Evolutionary conservation across 179 eudicot species (phyloP).

Genomic region (Pouteria campechiana): DNA sequence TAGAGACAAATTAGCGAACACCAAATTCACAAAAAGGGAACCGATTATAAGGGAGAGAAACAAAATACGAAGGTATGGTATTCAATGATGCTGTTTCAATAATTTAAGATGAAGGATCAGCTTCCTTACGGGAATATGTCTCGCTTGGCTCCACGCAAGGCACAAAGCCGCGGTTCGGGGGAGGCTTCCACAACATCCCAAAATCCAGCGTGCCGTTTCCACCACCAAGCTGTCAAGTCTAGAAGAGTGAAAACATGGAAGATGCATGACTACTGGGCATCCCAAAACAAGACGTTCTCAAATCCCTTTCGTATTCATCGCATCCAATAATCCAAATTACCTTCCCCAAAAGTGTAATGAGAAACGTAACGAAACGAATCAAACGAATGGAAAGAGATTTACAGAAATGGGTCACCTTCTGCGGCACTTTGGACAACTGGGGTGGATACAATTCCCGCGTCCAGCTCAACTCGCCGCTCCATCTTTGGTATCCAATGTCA

Average conservation of each 20-base stretch:
- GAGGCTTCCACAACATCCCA: slow-evolving; percentile 74
- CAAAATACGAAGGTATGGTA: too few species aligned
- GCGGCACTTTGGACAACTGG: slow-evolving; percentile 37
- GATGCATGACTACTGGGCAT: slow-evolving; percentile 23
- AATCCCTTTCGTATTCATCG: neutral
- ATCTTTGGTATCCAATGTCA: slow-evolving; percentile 43
- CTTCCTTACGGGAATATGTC: slow-evolving; percentile 36
- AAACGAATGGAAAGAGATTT: neutral
- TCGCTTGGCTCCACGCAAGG: slow-evolving; percentile 66
- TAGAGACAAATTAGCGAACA: too few species aligned
- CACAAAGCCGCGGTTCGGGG: slow-evolving; percentile 57
- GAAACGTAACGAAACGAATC: neutral
- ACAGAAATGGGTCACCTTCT: slow-evolving; percentile 41
- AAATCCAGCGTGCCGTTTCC: slow-evolving; percentile 31
- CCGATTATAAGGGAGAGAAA: too few species aligned
- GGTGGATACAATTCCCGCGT: slow-evolving; percentile 33
- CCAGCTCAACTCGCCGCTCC: slow-evolving; percentile 36
- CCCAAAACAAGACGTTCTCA: slow-evolving; percentile 1
- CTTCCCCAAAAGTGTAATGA: neutral
- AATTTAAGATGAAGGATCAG: slow-evolving; percentile 5
- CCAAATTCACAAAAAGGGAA: too few species aligned
- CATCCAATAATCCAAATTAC: neutral
- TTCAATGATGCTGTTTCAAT: too few species aligned
- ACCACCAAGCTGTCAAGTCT: slow-evolving; percentile 73
- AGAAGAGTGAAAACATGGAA: slow-evolving; percentile 66